These are phyloP conservation scores for Clavispora asparagi DNA, from an alignment of 805 yeast species.

Conservation along the genomic window DNA sequence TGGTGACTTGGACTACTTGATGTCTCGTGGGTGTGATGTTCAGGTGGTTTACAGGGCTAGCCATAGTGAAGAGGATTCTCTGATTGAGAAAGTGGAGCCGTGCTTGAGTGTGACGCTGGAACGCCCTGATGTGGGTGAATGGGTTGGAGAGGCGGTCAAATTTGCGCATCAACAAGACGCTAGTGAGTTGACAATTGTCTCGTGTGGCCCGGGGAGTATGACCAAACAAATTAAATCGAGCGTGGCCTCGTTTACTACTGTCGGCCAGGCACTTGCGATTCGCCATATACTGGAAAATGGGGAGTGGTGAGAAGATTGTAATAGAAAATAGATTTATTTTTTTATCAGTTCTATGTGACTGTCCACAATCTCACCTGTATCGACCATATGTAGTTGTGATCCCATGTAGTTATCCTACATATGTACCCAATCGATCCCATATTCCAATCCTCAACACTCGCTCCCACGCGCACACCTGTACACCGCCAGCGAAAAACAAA, in stretches of 20 bases:
- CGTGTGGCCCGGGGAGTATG: conserved; percentile 14
- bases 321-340: no score
- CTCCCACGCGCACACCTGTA: conserved; percentile 2
- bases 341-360: no score
- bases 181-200: conserved; percentile 6
- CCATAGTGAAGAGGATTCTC: conserved; percentile 7
- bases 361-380: no score
- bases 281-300: conserved; percentile 9
- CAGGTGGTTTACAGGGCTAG: conserved; percentile 7
- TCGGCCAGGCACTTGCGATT: conserved; percentile 7
- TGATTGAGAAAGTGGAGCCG: conserved; percentile 5
- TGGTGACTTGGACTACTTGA: conserved; percentile 8
- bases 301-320: conserved; percentile 10
- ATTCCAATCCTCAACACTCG: no score
- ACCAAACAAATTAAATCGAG: conserved; percentile 7
- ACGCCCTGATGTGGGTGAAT: conserved; percentile 8
- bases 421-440: no score
- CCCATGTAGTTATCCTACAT: no score
- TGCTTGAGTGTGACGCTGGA: conserved; percentile 6
- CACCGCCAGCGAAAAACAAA: neutral
- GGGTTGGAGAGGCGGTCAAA: conserved; percentile 8
- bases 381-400: no score
- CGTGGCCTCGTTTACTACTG: conserved; percentile 5
- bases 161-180: neutral
- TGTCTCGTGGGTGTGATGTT: conserved; percentile 8